Evolutionary conservation across 768 basidiomycete species (phyloP), one percentile per base, ranked within the genome.

Genomic region (Rubroboletus pulcherrimus): DNA sequence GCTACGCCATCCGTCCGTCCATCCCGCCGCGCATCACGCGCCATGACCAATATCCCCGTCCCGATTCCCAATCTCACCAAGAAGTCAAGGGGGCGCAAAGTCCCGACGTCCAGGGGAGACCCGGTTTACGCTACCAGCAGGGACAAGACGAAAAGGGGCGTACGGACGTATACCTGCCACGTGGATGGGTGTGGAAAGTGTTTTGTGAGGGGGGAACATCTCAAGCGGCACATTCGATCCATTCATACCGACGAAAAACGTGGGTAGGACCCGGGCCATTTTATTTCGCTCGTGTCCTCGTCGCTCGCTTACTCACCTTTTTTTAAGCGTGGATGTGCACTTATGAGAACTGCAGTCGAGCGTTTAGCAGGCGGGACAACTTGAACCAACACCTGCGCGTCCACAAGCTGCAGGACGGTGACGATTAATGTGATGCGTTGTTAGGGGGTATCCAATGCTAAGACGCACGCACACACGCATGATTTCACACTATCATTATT

Each of bases 191-290:
- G 91, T 62, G 83, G 83, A 17, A 91, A 91, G 73, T 84, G 85
- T 54, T 94, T 94, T 63, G 82, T 82, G 37, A 77, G 91, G 2
- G 81, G 85, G 1, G 89, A 92, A 62, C 91, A 93, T 69, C 74
- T 94, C 54, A 91, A 91, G 72, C 74, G 91, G 29, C 91, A 93
- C 73, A 79, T 92, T 19, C 71, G 86, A 55, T 85, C 84, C 51
- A 86, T 93, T 47, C 91, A 93, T 70, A 91, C 91, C 2, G 76
- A 89, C 61, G 89, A 91, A 64, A 91, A 88, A 77, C 87, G 91
- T 92, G 61, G 71, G 89, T 78, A 1, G n/a, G 7, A 15, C 10
- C 31, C 37, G 43, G 2, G 1, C 26, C 24, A 8, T 15, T 49
- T 21, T 33, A 17, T 34, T 15, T 9, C 33, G 15, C 24, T n/a